phyloP scores from a whole-genome alignment of 371 early-diverging fungal species.

The Aphelidium insulamus region DNA sequence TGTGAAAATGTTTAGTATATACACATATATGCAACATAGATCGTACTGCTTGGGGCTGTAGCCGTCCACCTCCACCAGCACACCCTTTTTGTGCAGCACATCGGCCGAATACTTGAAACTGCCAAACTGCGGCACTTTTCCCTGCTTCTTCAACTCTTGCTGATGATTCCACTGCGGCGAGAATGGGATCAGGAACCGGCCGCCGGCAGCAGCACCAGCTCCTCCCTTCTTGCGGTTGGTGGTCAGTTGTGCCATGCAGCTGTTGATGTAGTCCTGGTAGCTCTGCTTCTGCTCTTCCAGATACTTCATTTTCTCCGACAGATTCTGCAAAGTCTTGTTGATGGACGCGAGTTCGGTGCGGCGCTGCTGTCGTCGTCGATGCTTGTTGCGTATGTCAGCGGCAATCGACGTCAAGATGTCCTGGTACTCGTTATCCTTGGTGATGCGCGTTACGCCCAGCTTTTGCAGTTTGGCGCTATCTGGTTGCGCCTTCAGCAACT shows the following conservation, averaged over 20 bases:
- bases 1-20: conserved; percentile 1
- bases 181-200: conserved; percentile 53
- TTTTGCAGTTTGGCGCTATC: too few species aligned
- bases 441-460: too few species aligned
- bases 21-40: background rate
- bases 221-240: conserved; percentile 23
- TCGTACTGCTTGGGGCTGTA: conserved; percentile 46
- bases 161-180: conserved; percentile 83
- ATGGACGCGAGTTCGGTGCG: conserved; percentile 44
- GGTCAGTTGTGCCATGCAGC: conserved; percentile 66
- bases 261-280: conserved; percentile 69
- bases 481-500: too few species aligned
- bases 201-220: conserved; percentile 6
- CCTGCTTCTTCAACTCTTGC: conserved; percentile 52
- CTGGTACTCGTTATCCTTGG: conserved; percentile 41
- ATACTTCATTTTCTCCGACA: conserved; percentile 56
- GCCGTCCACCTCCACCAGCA: conserved; percentile 59
- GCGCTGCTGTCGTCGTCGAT: conserved; percentile 53
- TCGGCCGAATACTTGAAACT: conserved; percentile 92
- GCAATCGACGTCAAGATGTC: conserved; percentile 78
- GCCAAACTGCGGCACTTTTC: conserved; percentile 83
- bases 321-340: conserved; percentile 45
- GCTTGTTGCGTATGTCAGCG: conserved; percentile 75
- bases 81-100: conserved; percentile 72
- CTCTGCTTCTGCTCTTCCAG: conserved; percentile 59